Percentiles rank a stretch among this genome's conserved stretches.
Conservation (phyloP, 2,329 filamentous ascomycete species). For the Stagonosporopsis chrysanthemi region DNA sequence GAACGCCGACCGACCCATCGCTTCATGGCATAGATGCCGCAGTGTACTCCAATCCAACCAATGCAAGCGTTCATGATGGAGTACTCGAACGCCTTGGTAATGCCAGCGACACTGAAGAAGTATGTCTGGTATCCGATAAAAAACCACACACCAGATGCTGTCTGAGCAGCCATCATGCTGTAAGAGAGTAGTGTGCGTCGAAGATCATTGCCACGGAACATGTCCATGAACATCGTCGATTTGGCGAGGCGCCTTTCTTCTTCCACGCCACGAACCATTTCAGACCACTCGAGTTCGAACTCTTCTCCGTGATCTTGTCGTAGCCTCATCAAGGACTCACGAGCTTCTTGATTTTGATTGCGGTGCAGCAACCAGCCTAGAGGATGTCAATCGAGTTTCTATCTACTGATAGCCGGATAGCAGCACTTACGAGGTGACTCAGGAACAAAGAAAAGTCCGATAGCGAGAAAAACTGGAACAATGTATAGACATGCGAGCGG, state of each 20-base stretch:
- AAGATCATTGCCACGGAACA: conserved; percentile 59
- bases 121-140: conserved; percentile 57
- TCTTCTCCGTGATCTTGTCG: conserved; percentile 24
- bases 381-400: neutral
- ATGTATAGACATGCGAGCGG: conserved; percentile 62
- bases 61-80: no score
- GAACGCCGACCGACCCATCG: no score
- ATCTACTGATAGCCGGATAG: no score
- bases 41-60: no score
- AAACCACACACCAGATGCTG: conserved; percentile 54
- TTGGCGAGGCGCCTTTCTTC: conserved; percentile 55
- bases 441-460: conserved; percentile 42
- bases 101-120: no score
- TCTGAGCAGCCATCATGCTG: conserved; percentile 57
- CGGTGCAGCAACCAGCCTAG: conserved; percentile 49
- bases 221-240: conserved; percentile 58
- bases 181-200: conserved; percentile 61
- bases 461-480: conserved; percentile 57
- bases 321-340: conserved; percentile 25
- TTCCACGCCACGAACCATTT: conserved; percentile 38
- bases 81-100: no score
- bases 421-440: conserved; percentile 44
- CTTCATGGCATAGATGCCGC: no score
- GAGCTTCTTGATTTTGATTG: conserved; percentile 24
- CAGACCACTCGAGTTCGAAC: conserved; percentile 37